Conservation (phyloP, 2,329 filamentous ascomycete species). For the Pestalotiopsis sp. region DNA sequence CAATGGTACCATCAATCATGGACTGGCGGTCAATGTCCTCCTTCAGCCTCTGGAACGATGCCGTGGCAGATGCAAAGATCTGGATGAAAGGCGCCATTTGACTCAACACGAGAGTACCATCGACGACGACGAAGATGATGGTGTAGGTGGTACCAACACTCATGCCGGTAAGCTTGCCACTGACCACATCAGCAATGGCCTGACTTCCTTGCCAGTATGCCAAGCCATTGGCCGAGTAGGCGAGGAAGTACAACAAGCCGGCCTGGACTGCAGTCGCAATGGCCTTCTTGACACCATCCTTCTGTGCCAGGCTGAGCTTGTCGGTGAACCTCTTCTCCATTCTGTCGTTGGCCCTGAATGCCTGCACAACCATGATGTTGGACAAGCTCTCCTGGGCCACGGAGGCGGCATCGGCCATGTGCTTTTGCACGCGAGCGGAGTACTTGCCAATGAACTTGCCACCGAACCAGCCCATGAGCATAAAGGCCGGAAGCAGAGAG, state of each 20-base stretch:
- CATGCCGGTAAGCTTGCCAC: slow-evolving; percentile 34
- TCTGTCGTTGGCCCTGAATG: slow-evolving; percentile 54
- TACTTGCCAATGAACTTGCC: slow-evolving; percentile 52
- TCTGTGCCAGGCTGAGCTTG: slow-evolving; percentile 47
- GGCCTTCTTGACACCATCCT: slow-evolving; percentile 58
- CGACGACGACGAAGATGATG: slow-evolving; percentile 66
- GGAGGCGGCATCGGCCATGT: slow-evolving; percentile 54
- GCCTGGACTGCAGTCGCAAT: slow-evolving; percentile 57
- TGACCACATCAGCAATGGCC: slow-evolving; percentile 41
- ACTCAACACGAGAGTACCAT: slow-evolving; percentile 61
- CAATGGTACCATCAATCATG: slow-evolving; percentile 46
- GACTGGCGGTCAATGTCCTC: slow-evolving; percentile 54
- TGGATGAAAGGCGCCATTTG: slow-evolving; percentile 65
- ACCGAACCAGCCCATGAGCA: slow-evolving; percentile 57
- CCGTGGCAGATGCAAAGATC: slow-evolving; percentile 58
- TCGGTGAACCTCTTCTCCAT: slow-evolving; percentile 55
- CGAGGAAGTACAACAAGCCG: slow-evolving; percentile 68
- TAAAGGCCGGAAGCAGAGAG: slow-evolving; percentile 57
- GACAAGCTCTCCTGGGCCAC: slow-evolving; percentile 58
- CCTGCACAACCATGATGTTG: slow-evolving; percentile 57
- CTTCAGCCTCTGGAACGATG: slow-evolving; percentile 57
- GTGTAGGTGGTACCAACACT: slow-evolving; percentile 59
- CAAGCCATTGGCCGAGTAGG: slow-evolving; percentile 65
- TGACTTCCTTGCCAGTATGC: slow-evolving; percentile 68
- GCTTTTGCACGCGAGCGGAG: slow-evolving; percentile 44